phyloP scores from a whole-genome alignment of 2,329 filamentous ascomycete genomes.

The Xylariaceae sp. region DNA sequence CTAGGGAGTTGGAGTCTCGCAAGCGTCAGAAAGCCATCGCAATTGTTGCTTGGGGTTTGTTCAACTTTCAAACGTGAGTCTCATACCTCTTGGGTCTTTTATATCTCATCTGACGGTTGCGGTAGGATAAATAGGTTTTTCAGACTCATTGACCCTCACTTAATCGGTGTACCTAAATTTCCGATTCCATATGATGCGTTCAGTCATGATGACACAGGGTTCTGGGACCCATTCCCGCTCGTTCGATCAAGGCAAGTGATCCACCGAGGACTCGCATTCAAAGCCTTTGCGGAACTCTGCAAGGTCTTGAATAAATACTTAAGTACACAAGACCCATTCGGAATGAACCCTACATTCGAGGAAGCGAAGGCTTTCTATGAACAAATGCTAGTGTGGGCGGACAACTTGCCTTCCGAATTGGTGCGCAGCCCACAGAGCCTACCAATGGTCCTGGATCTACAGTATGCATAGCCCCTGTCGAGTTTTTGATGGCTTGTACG shows the following conservation, averaged over 20 bases:
- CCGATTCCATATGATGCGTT: background rate
- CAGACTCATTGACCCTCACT: background rate
- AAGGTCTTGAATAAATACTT: too few relatives aligned
- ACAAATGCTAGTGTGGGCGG: background rate
- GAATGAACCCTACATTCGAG: too few relatives aligned
- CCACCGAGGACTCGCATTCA: background rate
- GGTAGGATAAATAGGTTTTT: too few relatives aligned
- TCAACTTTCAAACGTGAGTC: background rate
- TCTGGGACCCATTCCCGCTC: background rate
- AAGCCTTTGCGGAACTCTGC: background rate
- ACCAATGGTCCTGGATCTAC: background rate
- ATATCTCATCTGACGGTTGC: background rate
- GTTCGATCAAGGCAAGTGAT: background rate
- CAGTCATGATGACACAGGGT: background rate
- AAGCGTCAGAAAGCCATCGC: background rate
- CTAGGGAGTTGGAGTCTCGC: background rate
- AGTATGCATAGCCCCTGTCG: background rate
- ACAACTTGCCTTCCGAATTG: background rate
- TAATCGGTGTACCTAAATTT: background rate
- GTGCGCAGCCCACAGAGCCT: background rate
- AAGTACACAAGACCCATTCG: too few relatives aligned
- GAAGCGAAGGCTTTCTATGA: background rate
- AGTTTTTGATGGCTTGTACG: background rate
- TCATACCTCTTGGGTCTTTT: background rate
- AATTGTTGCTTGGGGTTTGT: background rate